Base-by-base conservation (phyloP, 495 filamentous ascomycete genomes). In the Penicillium diatomitis region DNA sequence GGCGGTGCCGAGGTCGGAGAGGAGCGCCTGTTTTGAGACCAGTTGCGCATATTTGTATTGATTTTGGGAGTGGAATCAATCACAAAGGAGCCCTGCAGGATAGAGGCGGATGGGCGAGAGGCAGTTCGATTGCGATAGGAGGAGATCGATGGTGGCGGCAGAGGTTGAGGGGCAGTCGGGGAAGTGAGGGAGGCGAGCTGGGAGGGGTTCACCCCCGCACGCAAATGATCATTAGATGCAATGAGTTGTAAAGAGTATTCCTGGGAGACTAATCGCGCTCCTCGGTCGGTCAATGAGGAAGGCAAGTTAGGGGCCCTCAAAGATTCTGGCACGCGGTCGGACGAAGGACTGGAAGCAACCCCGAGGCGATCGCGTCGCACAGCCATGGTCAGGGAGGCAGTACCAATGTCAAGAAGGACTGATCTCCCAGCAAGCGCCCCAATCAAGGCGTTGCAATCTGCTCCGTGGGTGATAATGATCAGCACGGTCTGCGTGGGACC, bases 391-490 rank as follows among this genome's bases (percentile, higher is more conserved):
- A 98, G 73, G 0, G 89, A 95, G 6, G 90, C 86, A 68, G 91
- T 88, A 32, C 80, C 84, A 10, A 97, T 86, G 61, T 97, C 90
- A 42, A 92, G 75, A 6, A 99, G 75, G 2, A 91, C 86, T 0
- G 92, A 88, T 53, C 91, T 85, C 46, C 90, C 84, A 0, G 87
- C 94, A 47, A 99, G 72, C 4, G 88, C 88, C 5, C 91, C 90
- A 43, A 97, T 90, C 41, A 99, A 66, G 0, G 92, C 94, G 67
- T 99, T 99, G 67, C 92, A 95, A 42, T 90, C 94, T 8, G 94
- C 94, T n/a, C 91, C 91, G 58, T 99, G 92, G 0, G 94, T 95
- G 44, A 99, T 88, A 8, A 99, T 66, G 31, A 99, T 76, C n/a
- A 99, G 66, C 5, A 97, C 81, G 0, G 86, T 77, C 56, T 97